Evolutionary conservation across 2,329 filamentous ascomycete species (phyloP), one percentile per base, ranked within the genome.

Genomic region (Diplocarpon rosae): DNA sequence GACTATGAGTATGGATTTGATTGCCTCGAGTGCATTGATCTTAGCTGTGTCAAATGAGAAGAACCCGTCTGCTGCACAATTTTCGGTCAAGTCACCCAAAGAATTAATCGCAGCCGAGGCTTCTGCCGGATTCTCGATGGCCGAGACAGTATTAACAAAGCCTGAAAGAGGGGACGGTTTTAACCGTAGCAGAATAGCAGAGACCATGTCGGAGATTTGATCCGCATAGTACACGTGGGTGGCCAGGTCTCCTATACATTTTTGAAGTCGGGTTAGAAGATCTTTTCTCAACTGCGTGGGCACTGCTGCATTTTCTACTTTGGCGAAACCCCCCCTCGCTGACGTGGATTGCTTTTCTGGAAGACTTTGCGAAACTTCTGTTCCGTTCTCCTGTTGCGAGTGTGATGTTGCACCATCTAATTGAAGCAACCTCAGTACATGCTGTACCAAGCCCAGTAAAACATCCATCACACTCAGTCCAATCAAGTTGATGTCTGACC

Each of bases 151-250:
- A 42, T 63, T 63, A 5, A 69, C 59, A 12, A 68, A 61, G 13
- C 67, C 66, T 2, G 71, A 66, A 32, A 63, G 59, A 13, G 61
- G 49, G 10, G 69, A 67, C 2, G 88, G 85, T 63, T 85, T 92
- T 27, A 96, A 71, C 15, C 87, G 81, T 27, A 76, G 68, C 13
- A 96, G 67, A 36, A 96, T 81, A 0, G 86, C 79, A 15, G 80
- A 75, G 41, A 95, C 79, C 87, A 96, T 95, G 63, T 98, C 92
- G 1, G 85, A 80, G 44, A 96, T 86, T 63, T 98, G 92, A 56
- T 96, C 90, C 1, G 85, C 85, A 62, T 98, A 98, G 68, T 98
- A 98, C 28, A 95, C 81, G 59, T 98, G 92, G 0, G 86, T 95
- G 2, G 89, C 88, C 24, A 98, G 69, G 60, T 89, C 79, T n/a